phyloP scores from a whole-genome alignment of 306 rosid genomes.

The Oxytropis ochrocephala region DNA sequence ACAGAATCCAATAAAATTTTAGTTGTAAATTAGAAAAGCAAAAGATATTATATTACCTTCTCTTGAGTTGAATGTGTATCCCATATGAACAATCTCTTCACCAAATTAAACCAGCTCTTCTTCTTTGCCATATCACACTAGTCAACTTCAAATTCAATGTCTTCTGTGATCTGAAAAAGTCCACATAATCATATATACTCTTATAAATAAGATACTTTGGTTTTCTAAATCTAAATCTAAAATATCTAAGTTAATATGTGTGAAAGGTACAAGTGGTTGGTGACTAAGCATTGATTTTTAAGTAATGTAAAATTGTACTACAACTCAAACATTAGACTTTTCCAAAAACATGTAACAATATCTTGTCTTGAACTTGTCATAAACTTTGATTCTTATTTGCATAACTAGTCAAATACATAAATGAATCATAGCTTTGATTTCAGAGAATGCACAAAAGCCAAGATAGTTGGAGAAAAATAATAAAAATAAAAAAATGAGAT shows the following conservation, averaged over 20 bases:
- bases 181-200: slow-evolving; percentile 13
- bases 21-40: neutral
- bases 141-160: slow-evolving; percentile 18
- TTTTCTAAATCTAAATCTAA: slow-evolving; percentile 6
- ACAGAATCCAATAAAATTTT: neutral
- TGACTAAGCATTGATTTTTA: slow-evolving; percentile 15
- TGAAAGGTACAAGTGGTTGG: slow-evolving; percentile 18
- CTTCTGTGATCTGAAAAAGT: slow-evolving; percentile 32
- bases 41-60: slow-evolving; percentile 34
- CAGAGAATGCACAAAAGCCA: slow-evolving; percentile 23
- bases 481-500: slow-evolving; percentile 23
- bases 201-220: slow-evolving; percentile 2
- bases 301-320: slow-evolving; percentile 11
- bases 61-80: slow-evolving; percentile 54
- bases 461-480: slow-evolving; percentile 9
- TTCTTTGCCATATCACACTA: slow-evolving; percentile 60
- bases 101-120: slow-evolving; percentile 72
- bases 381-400: slow-evolving; percentile 14
- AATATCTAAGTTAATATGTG: neutral
- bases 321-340: slow-evolving; percentile 29
- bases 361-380: slow-evolving; percentile 21
- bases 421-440: slow-evolving; percentile 11
- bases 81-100: slow-evolving; percentile 64
- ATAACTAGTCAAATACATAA: slow-evolving; percentile 15
- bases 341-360: slow-evolving; percentile 17